Percentiles rank a stretch among this genome's conserved stretches.
Evolutionary conservation across 371 early-diverging fungal genomes (phyloP).

Genomic region (Dipsacomyces acuminosporus): DNA sequence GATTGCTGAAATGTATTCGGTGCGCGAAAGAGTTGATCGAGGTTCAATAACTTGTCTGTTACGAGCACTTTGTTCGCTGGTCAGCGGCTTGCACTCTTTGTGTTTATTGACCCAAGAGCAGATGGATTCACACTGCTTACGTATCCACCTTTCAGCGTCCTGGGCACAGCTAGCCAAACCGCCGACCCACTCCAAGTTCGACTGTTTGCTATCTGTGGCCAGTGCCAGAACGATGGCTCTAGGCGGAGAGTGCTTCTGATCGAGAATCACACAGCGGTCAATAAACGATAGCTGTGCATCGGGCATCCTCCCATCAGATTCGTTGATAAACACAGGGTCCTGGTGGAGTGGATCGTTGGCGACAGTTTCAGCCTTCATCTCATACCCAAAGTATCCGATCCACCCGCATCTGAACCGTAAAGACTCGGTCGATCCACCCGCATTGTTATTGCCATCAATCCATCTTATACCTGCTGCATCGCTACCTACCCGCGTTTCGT

Average conservation of each 20-base stretch:
- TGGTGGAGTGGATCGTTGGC: slow-evolving; percentile 26
- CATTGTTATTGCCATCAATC: neutral
- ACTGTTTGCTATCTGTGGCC: slow-evolving; percentile 1
- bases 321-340: slow-evolving; percentile 4
- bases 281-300: slow-evolving; percentile 82
- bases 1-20: slow-evolving; percentile 64
- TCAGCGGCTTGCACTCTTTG: neutral
- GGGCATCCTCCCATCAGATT: slow-evolving; percentile 48
- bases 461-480: neutral
- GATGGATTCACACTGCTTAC: neutral
- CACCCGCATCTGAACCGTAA: slow-evolving; percentile 72
- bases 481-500: slow-evolving; percentile 3
- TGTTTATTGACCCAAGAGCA: neutral
- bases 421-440: slow-evolving; percentile 10
- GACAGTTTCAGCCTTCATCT: slow-evolving; percentile 81
- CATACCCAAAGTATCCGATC: slow-evolving; percentile 90
- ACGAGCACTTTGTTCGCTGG: neutral
- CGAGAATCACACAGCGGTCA: slow-evolving; percentile 73
- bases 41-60: too few species aligned
- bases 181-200: slow-evolving; percentile 7
- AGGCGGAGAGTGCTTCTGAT: slow-evolving; percentile 33
- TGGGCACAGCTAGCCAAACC: slow-evolving; percentile 3
- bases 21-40: slow-evolving; percentile 23
- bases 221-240: slow-evolving; percentile 44
- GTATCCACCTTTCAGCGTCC: slow-evolving; percentile 17